Evolutionary conservation across 345 rosid genomes (phyloP), one percentile per base, ranked within the genome.

Genomic region (Acer negundo): DNA sequence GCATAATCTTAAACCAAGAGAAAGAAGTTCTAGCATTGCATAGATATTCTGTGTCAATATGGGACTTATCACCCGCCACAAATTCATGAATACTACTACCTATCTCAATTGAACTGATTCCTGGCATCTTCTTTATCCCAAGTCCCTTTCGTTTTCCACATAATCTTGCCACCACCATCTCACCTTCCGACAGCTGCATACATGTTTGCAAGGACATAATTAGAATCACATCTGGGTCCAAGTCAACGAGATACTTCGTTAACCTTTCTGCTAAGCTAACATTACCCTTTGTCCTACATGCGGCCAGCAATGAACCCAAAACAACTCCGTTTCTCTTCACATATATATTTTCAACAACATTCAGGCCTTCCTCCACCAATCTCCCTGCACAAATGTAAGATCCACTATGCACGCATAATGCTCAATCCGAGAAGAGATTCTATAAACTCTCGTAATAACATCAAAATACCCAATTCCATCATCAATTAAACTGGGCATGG

Each of bases 331-430:
- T 90, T 31, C 95, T 97, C 80, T 88, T 90, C 97, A 91, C 81
- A 0, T 89, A 88, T 97, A 94, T 94, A 65, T 72, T 88, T 73
- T 86, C 78, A 68, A 91, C 63, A 31, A 93, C 82, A 6, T 74
- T 67, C 79, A 88, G 47, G 28, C 97, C 95, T 10, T 91, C 92
- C 85, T 93, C 93, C 74, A 95, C 38, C 38, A 4, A 71, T 75
- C 84, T 86, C 63, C 98, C 97, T 12, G 97, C 92, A 11, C 95
- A 95, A 78, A 94, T 90, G 76, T 87, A 91, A 93, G 88, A 88
- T 93, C 95, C 20, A 95, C 97, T 59, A 95, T 69, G 89, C 98
- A 95, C 10, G 97, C 97, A 10, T 89, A 95, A 70, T 93, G 98
- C 78, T 91, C 94, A 64, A 95, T 90, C 49, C 92, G 77, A 6